Evolutionary conservation across 164 flowering plant species (phyloP).

Genomic region (Kalanchoe fedtschenkoi): DNA sequence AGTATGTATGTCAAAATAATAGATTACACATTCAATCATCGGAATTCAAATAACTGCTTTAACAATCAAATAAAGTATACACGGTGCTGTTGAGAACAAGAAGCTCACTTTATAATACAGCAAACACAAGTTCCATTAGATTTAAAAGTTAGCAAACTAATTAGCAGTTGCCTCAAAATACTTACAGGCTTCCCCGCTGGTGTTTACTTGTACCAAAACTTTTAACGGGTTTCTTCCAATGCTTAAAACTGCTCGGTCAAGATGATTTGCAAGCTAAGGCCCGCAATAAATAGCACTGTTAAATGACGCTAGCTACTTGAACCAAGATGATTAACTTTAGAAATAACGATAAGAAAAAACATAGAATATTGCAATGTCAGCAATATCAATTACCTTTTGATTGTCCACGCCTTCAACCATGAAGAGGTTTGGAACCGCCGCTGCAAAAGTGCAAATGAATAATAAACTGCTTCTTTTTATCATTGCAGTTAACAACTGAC

Average conservation of each 20-base stretch:
- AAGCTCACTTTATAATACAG: too few relatives aligned
- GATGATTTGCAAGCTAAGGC: slow-evolving; percentile 66
- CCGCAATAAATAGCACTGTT: slow-evolving; percentile 3
- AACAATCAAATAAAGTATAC: not conserved
- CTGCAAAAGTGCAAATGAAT: slow-evolving; percentile 27
- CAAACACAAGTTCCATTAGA: not conserved
- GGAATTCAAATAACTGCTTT: not conserved
- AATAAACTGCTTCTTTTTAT: too few relatives aligned
- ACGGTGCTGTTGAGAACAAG: not conserved
- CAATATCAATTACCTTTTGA: slow-evolving; percentile 49
- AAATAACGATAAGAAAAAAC: not conserved
- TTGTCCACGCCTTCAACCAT: slow-evolving; percentile 82
- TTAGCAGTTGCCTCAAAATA: slow-evolving; percentile 1
- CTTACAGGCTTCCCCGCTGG: slow-evolving; percentile 95
- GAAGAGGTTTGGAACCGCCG: slow-evolving; percentile 76
- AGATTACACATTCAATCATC: too few relatives aligned
- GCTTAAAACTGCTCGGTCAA: slow-evolving; percentile 58
- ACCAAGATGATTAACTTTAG: not conserved
- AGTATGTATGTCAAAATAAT: too few relatives aligned
- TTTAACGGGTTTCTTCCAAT: slow-evolving; percentile 73
- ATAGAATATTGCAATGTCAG: too few relatives aligned
- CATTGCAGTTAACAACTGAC: too few relatives aligned
- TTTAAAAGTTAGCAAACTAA: not conserved
- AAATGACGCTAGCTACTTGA: not conserved
- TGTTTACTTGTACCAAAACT: slow-evolving; percentile 87